Conservation (phyloP, 164 flowering plant species). For the Vitis rotundifolia region DNA sequence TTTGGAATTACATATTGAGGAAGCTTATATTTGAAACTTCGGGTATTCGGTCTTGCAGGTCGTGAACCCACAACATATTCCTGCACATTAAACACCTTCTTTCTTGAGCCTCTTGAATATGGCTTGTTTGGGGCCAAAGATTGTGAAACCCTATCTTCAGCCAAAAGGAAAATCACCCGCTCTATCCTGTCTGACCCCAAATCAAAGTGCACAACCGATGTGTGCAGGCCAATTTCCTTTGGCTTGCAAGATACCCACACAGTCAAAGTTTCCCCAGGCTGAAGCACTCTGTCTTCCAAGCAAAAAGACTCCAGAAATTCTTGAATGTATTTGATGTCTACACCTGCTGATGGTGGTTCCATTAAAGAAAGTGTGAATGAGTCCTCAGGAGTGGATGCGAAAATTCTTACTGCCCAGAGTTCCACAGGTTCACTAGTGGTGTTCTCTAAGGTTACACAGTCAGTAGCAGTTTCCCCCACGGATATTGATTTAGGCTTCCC, state of each 20-base stretch:
- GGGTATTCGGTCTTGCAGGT: constrained; percentile 34
- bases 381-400: constrained; percentile 66
- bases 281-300: constrained; percentile 74
- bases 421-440: constrained; percentile 65
- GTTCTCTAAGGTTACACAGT: constrained; percentile 62
- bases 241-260: constrained; percentile 93
- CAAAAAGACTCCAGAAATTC: constrained; percentile 48
- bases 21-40: constrained; percentile 37
- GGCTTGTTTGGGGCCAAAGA: constrained; percentile 62
- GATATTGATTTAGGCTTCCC: constrained; percentile 69
- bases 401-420: constrained; percentile 65
- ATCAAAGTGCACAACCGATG: constrained; percentile 68
- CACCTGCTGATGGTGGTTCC: constrained; percentile 63
- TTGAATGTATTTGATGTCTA: constrained; percentile 34
- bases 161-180: constrained; percentile 70
- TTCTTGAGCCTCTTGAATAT: constrained; percentile 45
- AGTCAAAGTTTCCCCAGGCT: constrained; percentile 54
- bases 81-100: constrained; percentile 33
- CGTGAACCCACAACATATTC: constrained; percentile 50
- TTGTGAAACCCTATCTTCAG: constrained; percentile 71
- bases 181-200: constrained; percentile 65
- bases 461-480: constrained; percentile 52
- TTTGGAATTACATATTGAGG: constrained; percentile 58
- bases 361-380: constrained; percentile 68
- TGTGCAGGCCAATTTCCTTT: constrained; percentile 69